These are phyloP conservation scores for Colletotrichum lindemuthianum DNA, from an alignment of 2,329 filamentous ascomycete genomes.

Conservation along the genomic window DNA sequence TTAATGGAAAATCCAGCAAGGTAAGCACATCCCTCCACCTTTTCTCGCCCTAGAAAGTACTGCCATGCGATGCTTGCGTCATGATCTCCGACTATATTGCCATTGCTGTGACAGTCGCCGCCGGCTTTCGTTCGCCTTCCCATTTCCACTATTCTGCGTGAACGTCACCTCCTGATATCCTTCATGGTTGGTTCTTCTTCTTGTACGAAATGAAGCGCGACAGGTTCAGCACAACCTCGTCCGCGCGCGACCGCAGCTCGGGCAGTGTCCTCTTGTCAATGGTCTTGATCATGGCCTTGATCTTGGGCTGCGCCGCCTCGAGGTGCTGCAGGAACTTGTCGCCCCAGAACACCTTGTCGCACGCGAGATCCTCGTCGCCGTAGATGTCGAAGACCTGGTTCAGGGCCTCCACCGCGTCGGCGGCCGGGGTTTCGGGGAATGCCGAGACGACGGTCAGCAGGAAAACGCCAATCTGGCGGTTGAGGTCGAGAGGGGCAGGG, in stretches of 20 bases:
- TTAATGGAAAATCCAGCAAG: slow-evolving; percentile 9
- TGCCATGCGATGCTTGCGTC: too few relatives aligned
- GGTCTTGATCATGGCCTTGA: slow-evolving; percentile 65
- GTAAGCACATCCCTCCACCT: slow-evolving; percentile 28
- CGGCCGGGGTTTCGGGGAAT: slow-evolving; percentile 62
- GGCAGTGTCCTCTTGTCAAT: slow-evolving; percentile 68
- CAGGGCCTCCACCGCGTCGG: slow-evolving; percentile 70
- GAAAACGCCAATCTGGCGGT: slow-evolving; percentile 72
- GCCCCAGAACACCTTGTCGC: slow-evolving; percentile 73
- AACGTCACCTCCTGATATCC: neutral
- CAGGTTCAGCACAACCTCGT: slow-evolving; percentile 71
- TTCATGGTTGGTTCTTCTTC: slow-evolving; percentile 60
- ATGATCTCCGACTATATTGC: neutral
- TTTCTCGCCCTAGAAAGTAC: neutral
- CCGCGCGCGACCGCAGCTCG: slow-evolving; percentile 68
- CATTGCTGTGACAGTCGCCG: neutral
- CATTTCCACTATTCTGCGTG: too few relatives aligned
- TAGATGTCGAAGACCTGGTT: slow-evolving; percentile 77
- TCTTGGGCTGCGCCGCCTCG: slow-evolving; percentile 63
- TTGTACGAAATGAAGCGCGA: slow-evolving; percentile 72
- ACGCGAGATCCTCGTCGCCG: slow-evolving; percentile 66
- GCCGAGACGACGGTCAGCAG: slow-evolving; percentile 64
- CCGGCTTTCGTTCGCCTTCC: too few relatives aligned
- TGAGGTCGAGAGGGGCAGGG: slow-evolving; percentile 62
- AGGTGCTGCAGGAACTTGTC: slow-evolving; percentile 68